These are phyloP conservation scores for Phycomyces blakesleeanus DNA, from an alignment of 192 early-diverging fungal genomes.

Conservation along the genomic window DNA sequence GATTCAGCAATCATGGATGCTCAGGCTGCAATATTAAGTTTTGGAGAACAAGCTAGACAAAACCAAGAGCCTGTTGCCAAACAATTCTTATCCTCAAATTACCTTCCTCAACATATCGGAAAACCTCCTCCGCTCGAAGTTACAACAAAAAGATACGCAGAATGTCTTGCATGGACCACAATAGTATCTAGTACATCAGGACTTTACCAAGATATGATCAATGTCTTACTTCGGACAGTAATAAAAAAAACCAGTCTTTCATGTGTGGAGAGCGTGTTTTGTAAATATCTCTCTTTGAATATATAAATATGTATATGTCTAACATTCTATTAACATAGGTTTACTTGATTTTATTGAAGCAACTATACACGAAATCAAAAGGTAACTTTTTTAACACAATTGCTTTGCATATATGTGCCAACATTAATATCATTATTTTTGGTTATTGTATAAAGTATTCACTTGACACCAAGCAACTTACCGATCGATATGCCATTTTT, in stretches of 20 bases:
- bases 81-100: no score
- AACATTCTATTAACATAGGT: slow-evolving; percentile 13
- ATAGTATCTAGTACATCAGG: slow-evolving; percentile 36
- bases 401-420: no score
- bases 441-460: background rate
- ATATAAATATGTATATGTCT: background rate
- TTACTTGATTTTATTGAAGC: slow-evolving; percentile 50
- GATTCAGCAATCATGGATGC: no score
- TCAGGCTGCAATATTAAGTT: no score
- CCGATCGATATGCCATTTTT: slow-evolving; percentile 39
- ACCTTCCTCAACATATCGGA: slow-evolving; percentile 2
- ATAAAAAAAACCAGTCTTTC: slow-evolving; percentile 41
- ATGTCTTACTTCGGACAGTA: slow-evolving; percentile 41
- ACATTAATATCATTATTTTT: no score
- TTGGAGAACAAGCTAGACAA: no score
- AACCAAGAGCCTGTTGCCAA: no score
- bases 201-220: slow-evolving; percentile 41
- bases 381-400: background rate
- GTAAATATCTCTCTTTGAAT: slow-evolving; percentile 15
- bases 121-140: slow-evolving; percentile 46
- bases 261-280: slow-evolving; percentile 45
- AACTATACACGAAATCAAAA: slow-evolving; percentile 26
- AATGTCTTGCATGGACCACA: slow-evolving; percentile 33
- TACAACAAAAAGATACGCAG: slow-evolving; percentile 39
- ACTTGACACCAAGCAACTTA: background rate